Base-by-base conservation (phyloP, 306 rosid species). In the Purshia tridentata region DNA sequence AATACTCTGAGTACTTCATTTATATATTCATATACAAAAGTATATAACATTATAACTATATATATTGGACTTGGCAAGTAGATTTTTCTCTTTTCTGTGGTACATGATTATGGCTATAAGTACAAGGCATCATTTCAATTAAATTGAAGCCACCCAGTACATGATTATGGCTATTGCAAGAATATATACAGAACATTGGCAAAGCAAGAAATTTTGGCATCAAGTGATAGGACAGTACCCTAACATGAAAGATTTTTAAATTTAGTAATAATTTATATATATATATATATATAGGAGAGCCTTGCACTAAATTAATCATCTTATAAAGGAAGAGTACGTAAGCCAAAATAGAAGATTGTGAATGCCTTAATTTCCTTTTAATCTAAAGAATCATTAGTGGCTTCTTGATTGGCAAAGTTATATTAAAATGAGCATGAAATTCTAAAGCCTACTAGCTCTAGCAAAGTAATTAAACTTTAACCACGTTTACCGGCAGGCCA, bases 401-500 rank as follows among this genome's bases (percentile, higher is more conserved):
- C 29, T 57, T 44, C 22, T 48, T 71, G 6, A 71, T 70, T 15
- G 45, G 46, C 55, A 71, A 55, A 71, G 55, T 8, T 56, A 22
- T 6, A 44, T n/a, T 41, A 19, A 52, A 70, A 52, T 9, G n/a
- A 15, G 16, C 20, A 71, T 22, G 29, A 48, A 54, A 41, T 13
- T 47, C 11, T 40, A 41, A 42, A 22, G 60, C 49, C 5, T 18
- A 7, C 9, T 4, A 11, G 39, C 45, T 23, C 53, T 55, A 44
- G 53, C 54, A 22, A 16, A 50, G 47, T 15, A 55, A 61, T 61
- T 61, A 16, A 40, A n/a, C 22, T 51, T 70, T 41, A 70, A n/a
- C 53, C 13, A 37, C 20, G 45, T 3, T n/a, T n/a, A n/a, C n/a
- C n/a, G n/a, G n/a, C n/a, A n/a, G n/a, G n/a, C n/a, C n/a, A n/a